These are phyloP conservation scores for Phyllosticta capitalensis DNA, from an alignment of 2,329 filamentous ascomycete species.

Conservation along the genomic window DNA sequence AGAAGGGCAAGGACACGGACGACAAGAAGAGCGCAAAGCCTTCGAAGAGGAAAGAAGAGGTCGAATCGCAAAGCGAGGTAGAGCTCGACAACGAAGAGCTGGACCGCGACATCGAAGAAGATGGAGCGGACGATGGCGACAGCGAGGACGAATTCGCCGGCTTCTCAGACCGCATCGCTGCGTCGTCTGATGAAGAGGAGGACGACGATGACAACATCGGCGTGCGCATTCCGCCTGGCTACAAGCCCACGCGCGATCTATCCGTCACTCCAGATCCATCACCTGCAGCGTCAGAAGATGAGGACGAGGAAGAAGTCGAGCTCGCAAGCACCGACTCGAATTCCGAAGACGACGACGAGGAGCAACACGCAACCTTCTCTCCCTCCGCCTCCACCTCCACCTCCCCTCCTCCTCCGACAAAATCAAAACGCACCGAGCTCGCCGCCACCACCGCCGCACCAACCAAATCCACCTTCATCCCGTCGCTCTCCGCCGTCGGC, in stretches of 20 bases:
- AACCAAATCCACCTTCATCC: slow-evolving; percentile 54
- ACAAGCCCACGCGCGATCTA: slow-evolving; percentile 5
- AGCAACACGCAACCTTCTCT: background rate
- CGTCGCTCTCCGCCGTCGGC: slow-evolving; percentile 64
- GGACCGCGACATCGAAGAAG: slow-evolving; percentile 9
- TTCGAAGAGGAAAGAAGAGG: background rate
- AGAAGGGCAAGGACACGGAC: too few species aligned
- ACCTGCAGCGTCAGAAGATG: background rate
- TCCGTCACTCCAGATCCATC: slow-evolving; percentile 7
- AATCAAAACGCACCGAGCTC: slow-evolving; percentile 25
- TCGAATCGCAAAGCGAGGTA: slow-evolving; percentile 2
- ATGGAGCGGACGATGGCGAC: slow-evolving; percentile 13
- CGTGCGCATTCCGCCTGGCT: background rate
- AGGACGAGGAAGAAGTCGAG: background rate
- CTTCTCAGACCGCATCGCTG: slow-evolving; percentile 32
- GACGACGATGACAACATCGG: slow-evolving; percentile 11
- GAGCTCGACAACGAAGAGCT: slow-evolving; percentile 10
- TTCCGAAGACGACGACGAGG: background rate
- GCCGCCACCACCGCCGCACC: slow-evolving; percentile 16
- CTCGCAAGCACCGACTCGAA: background rate
- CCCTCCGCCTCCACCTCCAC: slow-evolving; percentile 6
- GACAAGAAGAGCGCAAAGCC: background rate
- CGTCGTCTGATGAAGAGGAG: slow-evolving; percentile 25
- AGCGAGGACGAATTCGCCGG: slow-evolving; percentile 20
- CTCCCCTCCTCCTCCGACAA: slow-evolving; percentile 16